phyloP scores from a whole-genome alignment of 345 rosid genomes.

The Dipteronia dyeriana region DNA sequence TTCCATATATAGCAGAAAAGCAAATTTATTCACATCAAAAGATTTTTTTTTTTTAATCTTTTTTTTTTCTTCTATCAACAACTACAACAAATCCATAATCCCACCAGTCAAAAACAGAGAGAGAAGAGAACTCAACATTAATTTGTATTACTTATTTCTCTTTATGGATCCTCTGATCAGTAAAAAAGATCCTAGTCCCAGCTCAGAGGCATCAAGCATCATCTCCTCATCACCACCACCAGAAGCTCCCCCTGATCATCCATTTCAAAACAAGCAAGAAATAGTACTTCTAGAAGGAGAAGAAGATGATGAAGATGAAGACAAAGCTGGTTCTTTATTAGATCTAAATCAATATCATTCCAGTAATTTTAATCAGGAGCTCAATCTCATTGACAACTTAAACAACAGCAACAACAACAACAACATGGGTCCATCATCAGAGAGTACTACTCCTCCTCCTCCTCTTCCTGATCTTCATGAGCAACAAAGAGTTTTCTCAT shows the following conservation, averaged over 20 bases:
- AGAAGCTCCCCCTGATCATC: conserved; percentile 32
- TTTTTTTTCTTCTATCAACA: conserved; percentile 3
- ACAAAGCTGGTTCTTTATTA: conserved; percentile 25
- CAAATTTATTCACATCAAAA: conserved; percentile 30
- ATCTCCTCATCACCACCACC: conserved; percentile 20
- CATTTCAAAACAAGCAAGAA: conserved; percentile 24
- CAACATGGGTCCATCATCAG: conserved; percentile 35
- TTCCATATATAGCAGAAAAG: conserved; percentile 38
- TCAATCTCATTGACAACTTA: conserved; percentile 59
- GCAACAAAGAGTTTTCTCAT: conserved; percentile 60
- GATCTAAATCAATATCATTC: conserved; percentile 40
- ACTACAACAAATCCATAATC: conserved; percentile 14
- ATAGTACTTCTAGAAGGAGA: conserved; percentile 13
- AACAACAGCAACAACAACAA: conserved; percentile 8
- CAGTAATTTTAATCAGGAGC: conserved; percentile 49
- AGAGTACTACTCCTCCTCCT: conserved; percentile 28
- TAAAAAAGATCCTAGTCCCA: conserved; percentile 26
- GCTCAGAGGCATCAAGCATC: conserved; percentile 33
- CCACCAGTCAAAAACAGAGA: conserved; percentile 5
- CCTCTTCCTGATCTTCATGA: conserved; percentile 9
- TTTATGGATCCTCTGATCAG: conserved; percentile 40
- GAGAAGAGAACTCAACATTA: background rate
- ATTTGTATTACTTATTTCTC: conserved; percentile 1
- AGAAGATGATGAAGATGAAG: conserved; percentile 25
- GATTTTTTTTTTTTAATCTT: background rate